phyloP scores from a whole-genome alignment of 495 filamentous ascomycete species.

The Physcia stellaris region DNA sequence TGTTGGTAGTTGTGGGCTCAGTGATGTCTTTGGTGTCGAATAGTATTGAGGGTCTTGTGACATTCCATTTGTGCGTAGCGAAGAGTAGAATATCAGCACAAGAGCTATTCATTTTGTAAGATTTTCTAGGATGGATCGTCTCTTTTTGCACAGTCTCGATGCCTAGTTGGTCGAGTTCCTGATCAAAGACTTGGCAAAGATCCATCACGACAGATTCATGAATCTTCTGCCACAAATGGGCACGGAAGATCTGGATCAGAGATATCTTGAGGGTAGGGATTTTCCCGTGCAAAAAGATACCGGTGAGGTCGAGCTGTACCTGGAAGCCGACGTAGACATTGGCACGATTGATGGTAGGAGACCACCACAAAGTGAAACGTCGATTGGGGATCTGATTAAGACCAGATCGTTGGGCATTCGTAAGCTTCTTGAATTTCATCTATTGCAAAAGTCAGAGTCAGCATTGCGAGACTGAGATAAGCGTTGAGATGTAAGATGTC shows the following conservation, averaged over 20 bases:
- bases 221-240: conserved; percentile 99
- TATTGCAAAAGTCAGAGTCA: conserved; percentile 67
- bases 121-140: conserved; percentile 98
- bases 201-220: conserved; percentile 99
- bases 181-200: conserved; percentile 97
- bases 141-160: conserved; percentile 99
- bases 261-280: conserved; percentile 98
- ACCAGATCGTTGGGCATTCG: conserved; percentile 96
- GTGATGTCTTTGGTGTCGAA: conserved; percentile 97
- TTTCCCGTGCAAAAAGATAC: conserved; percentile 99
- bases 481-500: too few species aligned
- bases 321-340: conserved; percentile 81
- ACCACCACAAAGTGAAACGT: conserved; percentile 99
- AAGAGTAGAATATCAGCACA: conserved; percentile 98
- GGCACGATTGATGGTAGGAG: conserved; percentile 55
- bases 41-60: conserved; percentile 80
- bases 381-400: conserved; percentile 99
- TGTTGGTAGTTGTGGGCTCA: conserved; percentile 90
- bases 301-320: conserved; percentile 94
- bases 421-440: conserved; percentile 99
- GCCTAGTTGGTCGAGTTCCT: conserved; percentile 88
- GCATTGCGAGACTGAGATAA: too few species aligned
- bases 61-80: conserved; percentile 98
- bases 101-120: conserved; percentile 99
- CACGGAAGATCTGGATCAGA: conserved; percentile 98